These are phyloP conservation scores for Musa itinerans DNA, from an alignment of 176 grass and related monocot species.

Conservation along the genomic window DNA sequence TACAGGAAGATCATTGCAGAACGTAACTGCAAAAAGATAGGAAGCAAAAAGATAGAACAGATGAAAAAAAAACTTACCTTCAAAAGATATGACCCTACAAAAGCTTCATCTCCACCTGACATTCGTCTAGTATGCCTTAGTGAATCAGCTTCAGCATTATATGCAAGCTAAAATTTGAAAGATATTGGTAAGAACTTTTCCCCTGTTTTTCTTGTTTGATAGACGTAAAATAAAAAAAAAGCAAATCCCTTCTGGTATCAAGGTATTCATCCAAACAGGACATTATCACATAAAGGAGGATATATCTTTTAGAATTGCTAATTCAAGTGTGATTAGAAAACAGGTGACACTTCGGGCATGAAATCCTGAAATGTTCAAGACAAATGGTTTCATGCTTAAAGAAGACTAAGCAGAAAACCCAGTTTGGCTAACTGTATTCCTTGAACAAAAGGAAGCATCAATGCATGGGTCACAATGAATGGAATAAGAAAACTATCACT, in stretches of 20 bases:
- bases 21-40: not conserved
- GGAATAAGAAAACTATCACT: too few relatives aligned
- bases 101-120: constrained; percentile 69
- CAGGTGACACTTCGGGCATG: too few relatives aligned
- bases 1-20: not conserved
- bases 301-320: not conserved
- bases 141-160: constrained; percentile 44
- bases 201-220: too few relatives aligned
- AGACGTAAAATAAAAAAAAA: not conserved
- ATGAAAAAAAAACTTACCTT: constrained; percentile 32
- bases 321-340: too few relatives aligned
- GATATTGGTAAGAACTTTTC: not conserved
- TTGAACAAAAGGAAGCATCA: too few relatives aligned
- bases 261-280: not conserved
- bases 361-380: too few relatives aligned
- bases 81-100: constrained; percentile 47
- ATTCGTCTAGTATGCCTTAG: constrained; percentile 59
- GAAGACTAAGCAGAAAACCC: too few relatives aligned
- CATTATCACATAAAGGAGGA: not conserved
- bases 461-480: too few relatives aligned
- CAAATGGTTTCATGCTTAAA: too few relatives aligned
- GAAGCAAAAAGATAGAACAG: not conserved
- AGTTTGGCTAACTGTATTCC: too few relatives aligned
- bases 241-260: not conserved
- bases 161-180: constrained; percentile 46